These are phyloP conservation scores for Coemansia sp. DNA, from an alignment of 192 early-diverging fungal genomes.

Conservation along the genomic window DNA sequence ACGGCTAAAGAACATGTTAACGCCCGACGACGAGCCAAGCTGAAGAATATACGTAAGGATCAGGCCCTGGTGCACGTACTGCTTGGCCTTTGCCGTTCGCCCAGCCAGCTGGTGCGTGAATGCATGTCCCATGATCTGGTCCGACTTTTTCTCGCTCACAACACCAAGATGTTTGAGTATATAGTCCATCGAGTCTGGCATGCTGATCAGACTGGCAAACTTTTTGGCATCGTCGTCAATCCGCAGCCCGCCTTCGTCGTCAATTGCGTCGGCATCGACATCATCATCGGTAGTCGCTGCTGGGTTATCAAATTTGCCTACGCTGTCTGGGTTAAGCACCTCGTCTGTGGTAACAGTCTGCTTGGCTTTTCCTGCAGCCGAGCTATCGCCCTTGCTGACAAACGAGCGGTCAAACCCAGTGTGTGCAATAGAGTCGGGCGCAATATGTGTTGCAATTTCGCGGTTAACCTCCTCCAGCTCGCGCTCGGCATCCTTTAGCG, in stretches of 20 bases:
- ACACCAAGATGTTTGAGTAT: constrained; percentile 71
- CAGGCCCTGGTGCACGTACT: constrained; percentile 78
- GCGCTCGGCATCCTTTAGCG: constrained; percentile 34
- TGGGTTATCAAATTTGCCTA: constrained; percentile 23
- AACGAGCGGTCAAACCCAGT: constrained; percentile 66
- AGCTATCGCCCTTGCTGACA: constrained; percentile 35
- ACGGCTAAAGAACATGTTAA: constrained; percentile 79
- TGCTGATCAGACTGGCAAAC: constrained; percentile 62
- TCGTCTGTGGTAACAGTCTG: constrained; percentile 61
- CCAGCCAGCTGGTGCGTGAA: constrained; percentile 76
- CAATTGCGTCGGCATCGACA: constrained; percentile 57
- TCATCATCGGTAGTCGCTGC: constrained; percentile 41
- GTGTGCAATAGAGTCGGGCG: constrained; percentile 67
- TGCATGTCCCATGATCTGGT: constrained; percentile 83
- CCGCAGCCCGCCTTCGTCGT: constrained; percentile 60
- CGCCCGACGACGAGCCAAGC: constrained; percentile 79
- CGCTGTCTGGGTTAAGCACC: constrained; percentile 59
- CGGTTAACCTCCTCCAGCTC: constrained; percentile 61
- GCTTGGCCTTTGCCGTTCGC: constrained; percentile 64
- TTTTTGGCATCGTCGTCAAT: constrained; percentile 56
- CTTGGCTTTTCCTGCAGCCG: not conserved
- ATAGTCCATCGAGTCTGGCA: constrained; percentile 63
- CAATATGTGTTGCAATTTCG: constrained; percentile 68
- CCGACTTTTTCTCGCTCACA: constrained; percentile 66
- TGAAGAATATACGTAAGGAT: constrained; percentile 83